phyloP scores from a whole-genome alignment of 495 filamentous ascomycete species.

The Neurospora pannonica region DNA sequence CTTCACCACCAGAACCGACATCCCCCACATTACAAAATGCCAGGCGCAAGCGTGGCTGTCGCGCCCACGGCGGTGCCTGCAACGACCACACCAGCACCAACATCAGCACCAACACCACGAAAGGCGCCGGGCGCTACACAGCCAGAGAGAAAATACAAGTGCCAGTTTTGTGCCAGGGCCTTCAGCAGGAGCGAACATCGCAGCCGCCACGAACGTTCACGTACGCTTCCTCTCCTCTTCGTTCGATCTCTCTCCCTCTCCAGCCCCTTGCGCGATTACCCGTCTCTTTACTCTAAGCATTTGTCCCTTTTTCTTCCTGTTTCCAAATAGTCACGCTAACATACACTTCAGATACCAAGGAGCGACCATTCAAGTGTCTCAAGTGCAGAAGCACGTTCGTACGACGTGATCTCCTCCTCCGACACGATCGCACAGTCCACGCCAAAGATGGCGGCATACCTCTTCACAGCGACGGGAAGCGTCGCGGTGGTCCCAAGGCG shows the following conservation, averaged over 20 bases:
- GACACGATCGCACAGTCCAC: slow-evolving; percentile 96
- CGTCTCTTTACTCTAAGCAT: neutral
- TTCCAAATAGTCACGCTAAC: slow-evolving; percentile 2
- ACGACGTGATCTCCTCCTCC: slow-evolving; percentile 86
- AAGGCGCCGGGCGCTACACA: slow-evolving; percentile 48
- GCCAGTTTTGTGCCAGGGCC: slow-evolving; percentile 94
- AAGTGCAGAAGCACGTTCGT: slow-evolving; percentile 99
- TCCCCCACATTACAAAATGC: slow-evolving; percentile 40
- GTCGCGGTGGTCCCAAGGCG: slow-evolving; percentile 63
- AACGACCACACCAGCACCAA: slow-evolving; percentile 29
- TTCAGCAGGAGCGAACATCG: slow-evolving; percentile 97
- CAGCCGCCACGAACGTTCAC: slow-evolving; percentile 92
- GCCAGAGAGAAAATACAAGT: slow-evolving; percentile 96
- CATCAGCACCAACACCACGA: slow-evolving; percentile 51
- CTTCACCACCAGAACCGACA: slow-evolving; percentile 26
- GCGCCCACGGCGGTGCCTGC: slow-evolving; percentile 21
- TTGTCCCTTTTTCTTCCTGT: neutral
- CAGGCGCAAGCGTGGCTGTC: slow-evolving; percentile 55
- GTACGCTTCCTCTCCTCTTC: slow-evolving; percentile 53
- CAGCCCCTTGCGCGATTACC: neutral
- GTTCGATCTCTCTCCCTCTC: slow-evolving; percentile 3
- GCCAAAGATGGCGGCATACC: slow-evolving; percentile 97
- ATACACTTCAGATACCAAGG: slow-evolving; percentile 73
- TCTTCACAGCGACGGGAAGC: slow-evolving; percentile 88
- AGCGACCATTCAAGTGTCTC: slow-evolving; percentile 94